Evolutionary conservation across 345 rosid genomes (phyloP), one percentile per base, ranked within the genome.

Genomic region (Citrus sp.): DNA sequence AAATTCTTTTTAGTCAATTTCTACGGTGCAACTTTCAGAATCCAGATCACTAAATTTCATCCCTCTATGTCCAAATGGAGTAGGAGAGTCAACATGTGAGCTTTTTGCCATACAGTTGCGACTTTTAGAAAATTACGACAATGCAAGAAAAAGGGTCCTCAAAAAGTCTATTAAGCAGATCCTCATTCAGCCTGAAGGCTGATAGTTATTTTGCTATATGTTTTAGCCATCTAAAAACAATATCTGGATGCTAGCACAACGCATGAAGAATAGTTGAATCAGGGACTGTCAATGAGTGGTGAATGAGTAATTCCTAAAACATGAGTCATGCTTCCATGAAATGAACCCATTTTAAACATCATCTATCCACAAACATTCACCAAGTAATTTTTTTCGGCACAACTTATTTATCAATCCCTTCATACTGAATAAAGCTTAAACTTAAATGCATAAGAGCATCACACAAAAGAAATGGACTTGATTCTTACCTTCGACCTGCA

Each of bases 401-500:
- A 42, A 42, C 28, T 24, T 22, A 69, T 21, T 69, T 16, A 16
- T 22, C 21, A 18, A 28, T 34, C 51, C 49, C 65, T 58, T 35
- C 76, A 13, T 35, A 73, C 5, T 35, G n/a, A 72, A 19, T 2
- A 61, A 63, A 51, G n/a, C n/a, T 6, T 8, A 67, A 7, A 62
- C 9, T 12, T 21, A 62, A 8, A 70, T 19, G 64, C 63, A 55
- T 55, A 21, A 55, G 38, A 54, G 9, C 64, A 21, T 25, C 37
- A 70, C 10, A 46, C 25, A 66, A 55, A 64, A 73, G 27, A 62
- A 59, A 73, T 51, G 46, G 59, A 78, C 27, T 69, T 66, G 58
- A 68, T 21, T 74, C 89, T 90, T 80, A 97, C 99, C 99, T 97
- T 89, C 94, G 84, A 72, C 99, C 99, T 10, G 99, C 96, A 76